Conservation (phyloP, 2,329 filamentous ascomycete genomes). For the Phoma sp. region DNA sequence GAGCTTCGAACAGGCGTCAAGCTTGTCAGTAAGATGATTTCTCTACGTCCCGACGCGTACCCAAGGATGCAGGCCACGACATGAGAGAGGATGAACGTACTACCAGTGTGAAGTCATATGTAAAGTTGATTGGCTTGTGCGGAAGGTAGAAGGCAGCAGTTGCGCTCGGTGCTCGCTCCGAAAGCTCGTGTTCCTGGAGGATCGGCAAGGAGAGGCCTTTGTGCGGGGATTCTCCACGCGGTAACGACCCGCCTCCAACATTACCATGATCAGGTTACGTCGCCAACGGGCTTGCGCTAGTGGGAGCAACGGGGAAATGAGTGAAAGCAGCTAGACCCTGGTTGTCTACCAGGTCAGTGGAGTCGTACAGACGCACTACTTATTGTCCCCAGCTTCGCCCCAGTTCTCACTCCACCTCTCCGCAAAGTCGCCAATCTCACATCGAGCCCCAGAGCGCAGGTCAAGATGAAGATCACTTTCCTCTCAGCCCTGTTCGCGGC, state of each 20-base stretch:
- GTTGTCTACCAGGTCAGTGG: slow-evolving; percentile 29
- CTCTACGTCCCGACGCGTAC: slow-evolving; percentile 1
- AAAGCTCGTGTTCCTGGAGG: slow-evolving; percentile 34
- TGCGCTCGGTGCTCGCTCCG: slow-evolving; percentile 17
- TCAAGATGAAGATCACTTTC: slow-evolving; percentile 33
- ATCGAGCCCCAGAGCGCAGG: slow-evolving; percentile 21
- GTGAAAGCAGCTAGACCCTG: slow-evolving; percentile 21
- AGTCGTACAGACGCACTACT: slow-evolving; percentile 22
- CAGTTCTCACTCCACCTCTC: slow-evolving; percentile 18
- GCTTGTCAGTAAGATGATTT: slow-evolving; percentile 11
- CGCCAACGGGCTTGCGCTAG: slow-evolving; percentile 17
- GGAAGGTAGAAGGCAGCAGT: neutral
- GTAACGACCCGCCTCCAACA: slow-evolving; percentile 21
- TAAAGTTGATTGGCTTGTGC: neutral
- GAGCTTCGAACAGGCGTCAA: slow-evolving; percentile 13
- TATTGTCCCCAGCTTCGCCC: slow-evolving; percentile 18
- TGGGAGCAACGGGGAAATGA: slow-evolving; percentile 14
- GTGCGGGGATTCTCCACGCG: slow-evolving; percentile 33
- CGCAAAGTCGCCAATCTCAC: slow-evolving; percentile 21
- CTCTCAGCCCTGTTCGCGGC: slow-evolving; percentile 33
- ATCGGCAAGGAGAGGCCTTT: slow-evolving; percentile 23
- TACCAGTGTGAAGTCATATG: neutral
- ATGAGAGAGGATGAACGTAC: neutral
- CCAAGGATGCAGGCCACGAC: neutral
- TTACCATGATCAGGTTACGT: slow-evolving; percentile 18